A percentile compares a stretch with the other conserved stretches of the same genome.
phyloP scores from a whole-genome alignment of 108 stramenopile genomes.

The Mayamaea pseudoterrestris region DNA sequence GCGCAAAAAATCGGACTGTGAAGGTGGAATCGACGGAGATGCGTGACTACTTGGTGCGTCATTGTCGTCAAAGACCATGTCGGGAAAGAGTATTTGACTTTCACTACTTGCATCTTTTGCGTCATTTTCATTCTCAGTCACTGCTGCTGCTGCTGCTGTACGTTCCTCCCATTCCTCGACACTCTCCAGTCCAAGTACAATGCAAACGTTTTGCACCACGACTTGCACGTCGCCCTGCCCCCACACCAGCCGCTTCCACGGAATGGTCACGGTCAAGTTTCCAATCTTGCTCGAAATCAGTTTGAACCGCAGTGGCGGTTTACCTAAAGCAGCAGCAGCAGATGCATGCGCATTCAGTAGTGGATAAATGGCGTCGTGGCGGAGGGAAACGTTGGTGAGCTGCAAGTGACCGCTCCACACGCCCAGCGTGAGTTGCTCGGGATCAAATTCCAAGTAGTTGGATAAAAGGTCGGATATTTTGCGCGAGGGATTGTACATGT shows the following conservation, averaged over 20 bases:
- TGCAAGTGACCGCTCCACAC: constrained; percentile 38
- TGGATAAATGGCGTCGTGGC: constrained; percentile 22
- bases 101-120: neutral
- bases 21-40: neutral
- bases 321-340: constrained; percentile 1
- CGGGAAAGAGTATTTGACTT: too few species aligned
- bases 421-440: constrained; percentile 29
- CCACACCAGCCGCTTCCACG: constrained; percentile 45
- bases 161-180: constrained; percentile 25
- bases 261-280: constrained; percentile 24
- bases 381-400: constrained; percentile 27
- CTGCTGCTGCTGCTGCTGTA: neutral
- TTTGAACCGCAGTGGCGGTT: constrained; percentile 25
- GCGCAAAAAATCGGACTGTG: constrained; percentile 6
- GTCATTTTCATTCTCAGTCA: constrained; percentile 4
- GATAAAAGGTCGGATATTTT: constrained; percentile 35
- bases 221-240: constrained; percentile 33
- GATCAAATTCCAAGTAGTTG: constrained; percentile 40
- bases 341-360: constrained; percentile 12
- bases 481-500: constrained; percentile 36
- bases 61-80: neutral
- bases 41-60: neutral
- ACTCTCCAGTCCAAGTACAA: constrained; percentile 25
- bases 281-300: constrained; percentile 35
- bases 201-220: constrained; percentile 22